Evolutionary conservation across 129 eudicot species (phyloP), one percentile per base, ranked within the genome.

Genomic region (Centaurea solstitialis): DNA sequence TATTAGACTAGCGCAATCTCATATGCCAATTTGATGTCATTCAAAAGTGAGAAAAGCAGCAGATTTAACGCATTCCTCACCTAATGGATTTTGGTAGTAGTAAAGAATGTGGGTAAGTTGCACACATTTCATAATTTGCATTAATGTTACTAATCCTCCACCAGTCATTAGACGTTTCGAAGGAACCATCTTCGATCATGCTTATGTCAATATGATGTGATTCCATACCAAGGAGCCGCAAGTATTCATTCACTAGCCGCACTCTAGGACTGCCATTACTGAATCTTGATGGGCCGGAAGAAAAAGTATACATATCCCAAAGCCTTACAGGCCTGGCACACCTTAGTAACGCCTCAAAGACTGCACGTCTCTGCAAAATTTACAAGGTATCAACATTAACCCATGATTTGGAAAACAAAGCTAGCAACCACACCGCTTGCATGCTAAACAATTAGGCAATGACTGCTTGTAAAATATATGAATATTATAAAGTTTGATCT

Each of bases 221-320:
- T 20, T 84, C 82, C 82, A 88, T 66, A 76, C 99, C 99, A 77
- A 96, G 93, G 73, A 96, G 99, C 70, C 99, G 88, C 71, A 75
- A 87, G 88, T 96, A 93, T 87, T 96, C 99, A 80, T 91, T 87
- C 77, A 96, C 72, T 79, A 96, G 76, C 73, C 99, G 93, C 72
- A 85, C 87, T 86, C 86, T 91, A 74, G 99, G 99, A 71, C 77
- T 88, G 70, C 86, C 84, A 79, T 89, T 89, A 75, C 81, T 73
- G 85, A 77, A 89, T 83, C 89, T 89, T 59, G 95, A 89, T 57
- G 98, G 90, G 62, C 98, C 93, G 68, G 88, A 82, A 73, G 89
- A 83, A 84, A 96, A 93, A 53, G 97, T 89, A 80, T 93, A 96
- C 65, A 96, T 86, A 89, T 96, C 99, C 99, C 97, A 96, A 21